Base-by-base conservation (phyloP, 192 early-diverging fungal species). In the Entomortierella beljakovae region DNA sequence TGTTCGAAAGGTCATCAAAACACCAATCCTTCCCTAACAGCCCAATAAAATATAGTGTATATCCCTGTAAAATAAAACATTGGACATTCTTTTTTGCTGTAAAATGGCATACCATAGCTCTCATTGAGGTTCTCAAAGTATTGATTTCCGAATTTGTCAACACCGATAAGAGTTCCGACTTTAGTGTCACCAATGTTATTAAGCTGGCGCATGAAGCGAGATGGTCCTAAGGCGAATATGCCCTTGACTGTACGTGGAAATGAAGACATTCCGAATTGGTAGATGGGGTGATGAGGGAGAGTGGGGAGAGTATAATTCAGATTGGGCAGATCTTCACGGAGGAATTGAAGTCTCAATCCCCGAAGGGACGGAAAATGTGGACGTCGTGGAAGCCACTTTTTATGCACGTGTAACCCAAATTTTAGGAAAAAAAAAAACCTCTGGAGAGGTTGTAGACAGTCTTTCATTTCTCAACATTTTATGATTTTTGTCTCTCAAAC, bases 61-160 rank as follows among this genome's bases (percentile, higher is more conserved):
- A n/a, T n/a, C n/a, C n/a, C n/a, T n/a, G n/a, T n/a, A 34, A 33
- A 57, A 11, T 4, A 7, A 33, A 15, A 33, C 13, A 32, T 5
- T 18, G 55, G 18, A 20, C 6, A 46, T 2, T 46, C 3, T 53
- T 5, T 53, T 25, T 53, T 53, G 51, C 23, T 53, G 37, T 55
- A 38, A n/a, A 20, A 23, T 26, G 20, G 43, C 59, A 43, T 83
- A 86, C 92, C 91, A 49, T 85, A 92, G 75, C 88, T 84, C 80
- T 94, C 93, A 57, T 88, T 81, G 9, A 83, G 74, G 79, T 93
- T 92, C 71, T 85, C 85, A 65, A 81, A 94, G 86, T 93, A 94
- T 49, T 89, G 85, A 84, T 94, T 94, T 70, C 93, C 93, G 57
- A 89, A 81, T 62, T 85, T 79, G 81, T 94, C 93, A 29, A 74